These are phyloP conservation scores for Acer negundo DNA, from an alignment of 345 rosid species.

Conservation along the genomic window DNA sequence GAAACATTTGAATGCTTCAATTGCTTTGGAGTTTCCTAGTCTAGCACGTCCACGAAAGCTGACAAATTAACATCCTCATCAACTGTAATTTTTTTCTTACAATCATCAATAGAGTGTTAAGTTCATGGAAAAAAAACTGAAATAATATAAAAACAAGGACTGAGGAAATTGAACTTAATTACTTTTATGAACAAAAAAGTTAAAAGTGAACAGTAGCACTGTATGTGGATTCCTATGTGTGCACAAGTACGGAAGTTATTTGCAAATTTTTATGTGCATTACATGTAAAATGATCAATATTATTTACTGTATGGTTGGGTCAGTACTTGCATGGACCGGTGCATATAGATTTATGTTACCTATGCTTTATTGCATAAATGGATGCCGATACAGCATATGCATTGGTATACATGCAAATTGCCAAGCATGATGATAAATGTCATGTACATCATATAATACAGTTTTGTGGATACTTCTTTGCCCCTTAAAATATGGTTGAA, in stretches of 20 bases:
- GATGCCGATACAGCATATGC: not conserved
- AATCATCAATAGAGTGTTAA: not conserved
- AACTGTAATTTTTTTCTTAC: not conserved
- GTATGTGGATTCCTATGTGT: not conserved
- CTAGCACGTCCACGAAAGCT: not conserved
- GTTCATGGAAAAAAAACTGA: not conserved
- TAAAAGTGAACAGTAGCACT: not conserved
- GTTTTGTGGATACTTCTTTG: not conserved
- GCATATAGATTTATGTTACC: not conserved
- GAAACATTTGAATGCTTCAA: not conserved
- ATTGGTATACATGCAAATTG: not conserved
- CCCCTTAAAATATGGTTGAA: not conserved
- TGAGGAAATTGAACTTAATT: not conserved
- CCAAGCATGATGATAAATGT: not conserved
- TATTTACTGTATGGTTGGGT: not conserved
- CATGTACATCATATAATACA: not conserved
- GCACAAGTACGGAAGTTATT: not conserved
- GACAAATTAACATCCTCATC: not conserved
- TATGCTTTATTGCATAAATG: not conserved
- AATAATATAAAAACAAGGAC: not conserved
- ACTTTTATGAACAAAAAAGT: not conserved
- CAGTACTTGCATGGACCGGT: slow-evolving; percentile 6
- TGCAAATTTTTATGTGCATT: not conserved
- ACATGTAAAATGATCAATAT: not conserved
- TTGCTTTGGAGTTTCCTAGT: not conserved